Percentiles rank a stretch among this genome's conserved stretches.
Conservation (phyloP, 768 basidiomycete species). For the Phylloporus rhodoxanthus region DNA sequence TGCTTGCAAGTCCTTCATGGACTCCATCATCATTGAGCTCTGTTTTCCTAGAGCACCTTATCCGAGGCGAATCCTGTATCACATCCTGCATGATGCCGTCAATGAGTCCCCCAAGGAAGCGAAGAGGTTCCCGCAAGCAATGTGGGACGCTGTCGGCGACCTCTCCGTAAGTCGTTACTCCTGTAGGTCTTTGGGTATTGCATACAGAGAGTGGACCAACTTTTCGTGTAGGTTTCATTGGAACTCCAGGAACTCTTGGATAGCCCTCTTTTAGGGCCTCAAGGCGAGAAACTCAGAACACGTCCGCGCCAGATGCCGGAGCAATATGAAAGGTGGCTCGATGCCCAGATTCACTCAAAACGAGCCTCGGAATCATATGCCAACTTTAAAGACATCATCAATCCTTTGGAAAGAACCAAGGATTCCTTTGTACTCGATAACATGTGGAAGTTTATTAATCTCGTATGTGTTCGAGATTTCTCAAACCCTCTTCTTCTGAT, state of each 20-base stretch:
- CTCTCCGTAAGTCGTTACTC: slow-evolving; percentile 54
- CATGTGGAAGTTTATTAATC: slow-evolving; percentile 61
- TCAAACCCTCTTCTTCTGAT: not conserved
- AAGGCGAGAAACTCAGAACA: slow-evolving; percentile 49
- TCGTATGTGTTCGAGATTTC: slow-evolving; percentile 35
- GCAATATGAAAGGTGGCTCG: slow-evolving; percentile 59
- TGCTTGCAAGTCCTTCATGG: slow-evolving; percentile 71
- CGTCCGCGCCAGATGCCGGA: slow-evolving; percentile 50
- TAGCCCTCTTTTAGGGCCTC: slow-evolving; percentile 50
- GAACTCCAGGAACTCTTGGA: slow-evolving; percentile 64
- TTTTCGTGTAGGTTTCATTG: slow-evolving; percentile 46
- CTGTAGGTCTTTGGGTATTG: slow-evolving; percentile 35
- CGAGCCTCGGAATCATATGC: slow-evolving; percentile 47
- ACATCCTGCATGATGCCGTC: slow-evolving; percentile 63
- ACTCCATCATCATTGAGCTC: slow-evolving; percentile 78
- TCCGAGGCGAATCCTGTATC: slow-evolving; percentile 59
- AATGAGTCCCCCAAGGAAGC: slow-evolving; percentile 69
- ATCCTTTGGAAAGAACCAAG: slow-evolving; percentile 54
- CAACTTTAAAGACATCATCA: slow-evolving; percentile 51
- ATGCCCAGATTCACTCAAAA: slow-evolving; percentile 60
- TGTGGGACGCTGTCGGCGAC: slow-evolving; percentile 82
- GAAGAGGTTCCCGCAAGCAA: slow-evolving; percentile 67
- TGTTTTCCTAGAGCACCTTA: slow-evolving; percentile 68
- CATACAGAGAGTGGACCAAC: not conserved
- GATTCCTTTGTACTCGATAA: slow-evolving; percentile 44